Base-by-base conservation (phyloP, 768 basidiomycete genomes). In the Cyathus striatus region DNA sequence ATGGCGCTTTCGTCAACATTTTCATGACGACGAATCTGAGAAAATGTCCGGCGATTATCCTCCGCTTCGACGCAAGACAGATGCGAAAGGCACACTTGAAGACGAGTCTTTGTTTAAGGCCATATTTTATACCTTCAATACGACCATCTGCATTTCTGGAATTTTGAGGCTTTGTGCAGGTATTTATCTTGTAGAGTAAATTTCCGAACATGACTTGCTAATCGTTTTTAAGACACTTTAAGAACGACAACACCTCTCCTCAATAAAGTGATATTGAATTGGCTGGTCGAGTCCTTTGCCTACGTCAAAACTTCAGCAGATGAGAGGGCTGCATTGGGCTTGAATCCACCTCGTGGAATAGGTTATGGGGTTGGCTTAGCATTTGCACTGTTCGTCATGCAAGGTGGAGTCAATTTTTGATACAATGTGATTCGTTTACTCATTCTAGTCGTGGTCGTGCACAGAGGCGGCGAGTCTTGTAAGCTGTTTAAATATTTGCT, bases 311-410 rank as follows among this genome's bases (percentile, higher is more conserved):
- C 68, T 6, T 55, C 65, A 2, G 63, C 68, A 0, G 59, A 57
- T 20, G 57, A 70, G 35, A 68, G 65, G 25, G 65, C 59, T 0
- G 55, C 59, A 3, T 58, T 62, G 0, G 54, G 64, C 26, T 36
- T 70, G 43, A 26, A 50, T 7, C 49, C 61, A 38, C 78, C 80
- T 2, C 61, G 51, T 24, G 74, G 76, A 1, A 65, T 83, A 27
- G 81, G 81, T 0, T 78, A 75, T 54, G 82, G 82, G 1, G 70
- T 84, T 40, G 82, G 81, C 5, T 55, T 83, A 1, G 81, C 72
- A 1, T 63, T 79, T 40, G 79, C 67, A 3, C 54, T 83, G 22
- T 81, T 80, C 48, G 63, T 58, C 0, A 83, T 82, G 81, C 80
- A 82, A 69, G 70, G 78, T 10, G 27, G 10, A 16, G 27, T 16